Evolutionary conservation across 2,329 filamentous ascomycete species (phyloP), one percentile per base, ranked within the genome.

Genomic region (Phyllosticta citrichinensis): DNA sequence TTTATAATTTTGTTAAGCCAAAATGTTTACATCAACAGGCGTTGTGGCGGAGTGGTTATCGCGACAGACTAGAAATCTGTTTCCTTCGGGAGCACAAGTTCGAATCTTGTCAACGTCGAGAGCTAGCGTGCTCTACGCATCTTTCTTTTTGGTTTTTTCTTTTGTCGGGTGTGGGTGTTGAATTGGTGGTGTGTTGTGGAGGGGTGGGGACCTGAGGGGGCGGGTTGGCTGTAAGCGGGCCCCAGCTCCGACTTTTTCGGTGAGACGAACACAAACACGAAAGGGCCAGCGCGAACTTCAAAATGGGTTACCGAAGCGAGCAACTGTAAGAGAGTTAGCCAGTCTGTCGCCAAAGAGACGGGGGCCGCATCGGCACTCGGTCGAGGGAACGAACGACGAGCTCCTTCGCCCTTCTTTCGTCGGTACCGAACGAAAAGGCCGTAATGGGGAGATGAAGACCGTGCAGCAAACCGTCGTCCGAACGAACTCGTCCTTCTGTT

Each of bases 61-160:
- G 58, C 58, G 58, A 60, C 25, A 60, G 58, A 60, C 58, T 60
- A 60, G 58, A 60, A 60, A 60, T 60, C 58, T 60, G 25, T 60
- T 60, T 56, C 58, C 58, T 60, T 60, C 58, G 58, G 58, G 58
- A 56, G 58, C 58, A 33, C 53, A 56, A 19, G 58, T 60, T 60
- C 58, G 58, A 60, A 52, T 60, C 58, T 19, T 56, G 53, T 33
- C 35, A 35, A 52, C 53, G 58, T 60, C 58, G 58, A 6, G 17
- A 5, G 40, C 40, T 8, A 3, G 12, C 5, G 6, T n/a, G 17
- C n/a, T 14, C 4, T 4, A 4, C 17, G 40, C 5, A n/a, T 5
- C 19, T 47, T n/a, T 19, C 6, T 47, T 47, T 47, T 47, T 47
- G 5, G 14, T n/a, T n/a, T n/a, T n/a, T 5, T n/a, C 33, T 47